Base-by-base conservation (phyloP, 768 basidiomycete species). In the Lactarius evosmus region DNA sequence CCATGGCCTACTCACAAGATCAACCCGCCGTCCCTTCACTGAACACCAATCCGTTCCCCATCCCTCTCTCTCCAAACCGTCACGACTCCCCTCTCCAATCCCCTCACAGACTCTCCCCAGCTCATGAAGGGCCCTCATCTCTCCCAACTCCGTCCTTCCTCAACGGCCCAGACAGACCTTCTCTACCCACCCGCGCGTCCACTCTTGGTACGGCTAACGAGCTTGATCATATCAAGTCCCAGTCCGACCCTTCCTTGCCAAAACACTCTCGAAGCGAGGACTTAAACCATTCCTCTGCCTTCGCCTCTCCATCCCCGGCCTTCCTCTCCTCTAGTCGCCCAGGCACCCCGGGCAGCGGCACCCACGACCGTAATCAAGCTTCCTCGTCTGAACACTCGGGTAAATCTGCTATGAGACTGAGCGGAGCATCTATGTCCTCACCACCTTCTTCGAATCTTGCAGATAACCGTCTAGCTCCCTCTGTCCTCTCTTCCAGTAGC, bases 241-340 rank as follows among this genome's bases (percentile, higher is more conserved):
- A 40, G 40, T 46, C 59, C 30, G 68, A 67, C 34, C 34, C 54
- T 14, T 52, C 66, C 6, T 27, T 57, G 25, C 69, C 69, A 44
- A 70, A 82, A 63, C 83, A 87, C 71, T 77, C 87, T 63, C 85
- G 82, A 59, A 91, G 89, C 75, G 81, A 88, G 70, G 89, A 90
- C 76, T 77, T 89, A 57, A 87, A 84, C 74, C 89, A 90, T 73
- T 70, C 74, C 52, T 68, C 62, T 40, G 67, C 72, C 52, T 69
- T 69, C 52, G 66, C 41, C 60, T 56, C 51, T 54, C 63, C 61
- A 14, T 67, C 63, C 57, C 68, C 63, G 60, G 58, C 79, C 77
- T 83, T 82, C 72, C 77, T 80, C 66, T 74, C 79, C 67, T 78
- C 80, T 56, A 85, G 81, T 75, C 84, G 84, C 66, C 82, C 87